Evolutionary conservation across 164 flowering plant species (phyloP).

Genomic region (Nelumbo lutea): DNA sequence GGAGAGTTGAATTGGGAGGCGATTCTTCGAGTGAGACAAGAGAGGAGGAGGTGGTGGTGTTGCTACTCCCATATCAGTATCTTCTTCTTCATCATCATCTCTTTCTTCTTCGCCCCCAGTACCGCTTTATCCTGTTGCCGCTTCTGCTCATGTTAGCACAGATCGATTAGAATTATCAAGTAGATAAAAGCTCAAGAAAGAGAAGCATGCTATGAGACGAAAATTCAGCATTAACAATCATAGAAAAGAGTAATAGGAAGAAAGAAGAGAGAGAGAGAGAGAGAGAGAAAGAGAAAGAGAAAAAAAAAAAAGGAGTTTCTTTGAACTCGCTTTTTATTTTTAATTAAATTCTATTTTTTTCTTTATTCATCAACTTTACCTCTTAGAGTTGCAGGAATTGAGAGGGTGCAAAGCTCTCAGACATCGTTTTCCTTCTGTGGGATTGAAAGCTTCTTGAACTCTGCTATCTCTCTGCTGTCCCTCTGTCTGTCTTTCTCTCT

Average conservation of each 20-base stretch:
- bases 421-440: conserved; percentile 73
- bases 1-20: conserved; percentile 10
- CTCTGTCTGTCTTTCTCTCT: conserved; percentile 21
- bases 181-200: background rate
- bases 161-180: conserved; percentile 3
- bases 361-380: conserved; percentile 15
- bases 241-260: background rate
- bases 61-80: conserved; percentile 49
- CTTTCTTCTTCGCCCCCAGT: conserved; percentile 4
- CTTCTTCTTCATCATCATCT: conserved; percentile 34
- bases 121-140: background rate
- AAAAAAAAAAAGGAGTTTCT: conserved; percentile 16
- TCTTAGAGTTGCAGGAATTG: conserved; percentile 43
- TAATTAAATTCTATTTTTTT: background rate
- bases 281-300: background rate
- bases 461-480: conserved; percentile 31
- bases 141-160: conserved; percentile 12
- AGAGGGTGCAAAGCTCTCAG: conserved; percentile 49
- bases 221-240: conserved; percentile 4
- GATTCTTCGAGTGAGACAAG: conserved; percentile 14
- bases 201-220: conserved; percentile 1
- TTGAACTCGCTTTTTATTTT: conserved; percentile 1
- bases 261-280: background rate
- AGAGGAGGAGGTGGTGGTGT: conserved; percentile 20
- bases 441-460: conserved; percentile 44